Percentiles rank a stretch among this genome's conserved stretches.
These are phyloP conservation scores for Dunaliella salina DNA, from an alignment of 163 green algal species.

Conservation along the genomic window DNA sequence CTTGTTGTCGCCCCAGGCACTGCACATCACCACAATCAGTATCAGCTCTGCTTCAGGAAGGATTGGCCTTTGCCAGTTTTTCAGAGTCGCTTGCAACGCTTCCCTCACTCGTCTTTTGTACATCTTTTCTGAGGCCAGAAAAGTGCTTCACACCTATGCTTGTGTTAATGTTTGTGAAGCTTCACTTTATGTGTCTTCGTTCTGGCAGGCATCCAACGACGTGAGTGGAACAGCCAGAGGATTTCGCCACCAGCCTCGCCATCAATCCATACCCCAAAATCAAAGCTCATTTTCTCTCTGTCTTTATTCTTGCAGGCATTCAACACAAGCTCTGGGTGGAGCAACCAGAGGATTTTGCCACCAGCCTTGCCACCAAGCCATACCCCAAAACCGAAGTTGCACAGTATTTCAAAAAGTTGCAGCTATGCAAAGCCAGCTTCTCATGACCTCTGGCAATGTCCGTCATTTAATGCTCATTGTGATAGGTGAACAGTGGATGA, in stretches of 20 bases:
- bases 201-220: conserved; percentile 63
- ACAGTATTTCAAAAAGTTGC: conserved; percentile 79
- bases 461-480: too few relatives aligned
- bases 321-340: conserved; percentile 92
- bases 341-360: conserved; percentile 88
- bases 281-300: conserved; percentile 33
- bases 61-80: too few relatives aligned
- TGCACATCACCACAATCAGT: too few relatives aligned
- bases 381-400: conserved; percentile 65
- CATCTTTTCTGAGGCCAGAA: too few relatives aligned
- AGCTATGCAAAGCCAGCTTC: conserved; percentile 74
- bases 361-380: conserved; percentile 83
- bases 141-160: too few relatives aligned
- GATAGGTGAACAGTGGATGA: too few relatives aligned
- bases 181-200: too few relatives aligned
- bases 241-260: conserved; percentile 83
- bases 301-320: conserved; percentile 40
- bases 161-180: too few relatives aligned
- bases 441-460: background rate
- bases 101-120: too few relatives aligned
- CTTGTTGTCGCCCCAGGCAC: too few relatives aligned
- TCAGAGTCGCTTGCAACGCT: too few relatives aligned
- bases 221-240: conserved; percentile 95
- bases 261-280: conserved; percentile 79
- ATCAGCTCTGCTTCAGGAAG: too few relatives aligned